These are phyloP conservation scores for Pelargonium citronellum DNA, from an alignment of 441 rosid species.

Conservation along the genomic window DNA sequence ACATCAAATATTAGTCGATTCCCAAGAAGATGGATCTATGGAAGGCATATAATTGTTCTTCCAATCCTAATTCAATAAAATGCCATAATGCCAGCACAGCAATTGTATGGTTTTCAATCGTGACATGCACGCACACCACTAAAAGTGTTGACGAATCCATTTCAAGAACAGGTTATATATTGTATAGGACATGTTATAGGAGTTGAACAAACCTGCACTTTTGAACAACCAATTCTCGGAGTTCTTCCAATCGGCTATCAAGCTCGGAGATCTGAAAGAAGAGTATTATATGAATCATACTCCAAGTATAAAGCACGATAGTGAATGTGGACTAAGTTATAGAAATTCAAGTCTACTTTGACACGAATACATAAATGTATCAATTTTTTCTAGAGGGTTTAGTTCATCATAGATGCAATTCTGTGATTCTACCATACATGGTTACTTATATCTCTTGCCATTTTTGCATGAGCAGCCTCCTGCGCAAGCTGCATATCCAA, in stretches of 20 bases:
- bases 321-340: background rate
- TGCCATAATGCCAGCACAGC: too few relatives aligned
- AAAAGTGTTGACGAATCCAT: background rate
- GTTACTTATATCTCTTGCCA: constrained; percentile 63
- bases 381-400: background rate
- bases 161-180: background rate
- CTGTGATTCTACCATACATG: constrained; percentile 45
- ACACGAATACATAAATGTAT: background rate
- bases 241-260: constrained; percentile 69
- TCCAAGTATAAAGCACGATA: background rate
- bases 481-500: constrained; percentile 61
- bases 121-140: background rate
- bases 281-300: constrained; percentile 2
- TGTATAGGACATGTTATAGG: background rate
- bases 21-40: too few relatives aligned
- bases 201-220: constrained; percentile 64
- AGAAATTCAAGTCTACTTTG: background rate
- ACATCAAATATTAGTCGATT: too few relatives aligned
- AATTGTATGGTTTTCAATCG: too few relatives aligned
- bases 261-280: constrained; percentile 58
- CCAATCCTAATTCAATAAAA: too few relatives aligned
- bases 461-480: constrained; percentile 73
- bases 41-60: too few relatives aligned
- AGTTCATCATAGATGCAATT: background rate
- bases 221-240: constrained; percentile 67